A percentile compares a stretch with the other conserved stretches of the same genome.
Conservation (phyloP, 768 basidiomycete species). For the Artomyces pyxidatus region DNA sequence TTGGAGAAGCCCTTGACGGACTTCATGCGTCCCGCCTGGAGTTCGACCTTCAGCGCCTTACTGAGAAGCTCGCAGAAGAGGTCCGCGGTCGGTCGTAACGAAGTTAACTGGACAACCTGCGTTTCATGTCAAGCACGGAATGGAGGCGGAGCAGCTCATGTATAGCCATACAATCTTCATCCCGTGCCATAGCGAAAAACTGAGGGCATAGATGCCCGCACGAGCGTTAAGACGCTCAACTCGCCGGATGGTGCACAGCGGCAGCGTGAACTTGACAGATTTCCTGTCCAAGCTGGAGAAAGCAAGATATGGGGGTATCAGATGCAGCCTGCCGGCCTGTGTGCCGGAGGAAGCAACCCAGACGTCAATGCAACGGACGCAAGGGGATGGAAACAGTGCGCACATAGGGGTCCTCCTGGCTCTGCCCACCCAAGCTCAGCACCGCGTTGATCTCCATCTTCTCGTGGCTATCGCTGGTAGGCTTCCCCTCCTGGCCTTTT, state of each 20-base stretch:
- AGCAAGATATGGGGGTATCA: constrained; percentile 83
- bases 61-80: constrained; percentile 85
- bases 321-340: constrained; percentile 84
- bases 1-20: constrained; percentile 82
- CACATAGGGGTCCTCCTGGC: constrained; percentile 89
- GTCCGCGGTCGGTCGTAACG: constrained; percentile 87
- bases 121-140: background rate
- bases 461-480: constrained; percentile 35
- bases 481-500: constrained; percentile 16
- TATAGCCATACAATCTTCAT: constrained; percentile 71
- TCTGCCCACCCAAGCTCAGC: constrained; percentile 66
- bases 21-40: constrained; percentile 92
- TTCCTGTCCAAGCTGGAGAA: constrained; percentile 90
- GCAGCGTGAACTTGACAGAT: constrained; percentile 85
- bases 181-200: constrained; percentile 89
- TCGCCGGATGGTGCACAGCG: constrained; percentile 84
- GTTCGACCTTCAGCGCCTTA: constrained; percentile 81
- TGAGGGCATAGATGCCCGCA: constrained; percentile 94
- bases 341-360: background rate
- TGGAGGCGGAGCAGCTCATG: background rate
- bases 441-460: constrained; percentile 88
- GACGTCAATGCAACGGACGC: background rate
- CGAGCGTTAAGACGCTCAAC: constrained; percentile 92
- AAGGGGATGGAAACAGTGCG: constrained; percentile 2
- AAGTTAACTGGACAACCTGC: constrained; percentile 90